Percentiles rank a stretch among this genome's conserved stretches.
Evolutionary conservation across 1,284 basidiomycete genomes (phyloP).

Genomic region (Ustilago trichophora): DNA sequence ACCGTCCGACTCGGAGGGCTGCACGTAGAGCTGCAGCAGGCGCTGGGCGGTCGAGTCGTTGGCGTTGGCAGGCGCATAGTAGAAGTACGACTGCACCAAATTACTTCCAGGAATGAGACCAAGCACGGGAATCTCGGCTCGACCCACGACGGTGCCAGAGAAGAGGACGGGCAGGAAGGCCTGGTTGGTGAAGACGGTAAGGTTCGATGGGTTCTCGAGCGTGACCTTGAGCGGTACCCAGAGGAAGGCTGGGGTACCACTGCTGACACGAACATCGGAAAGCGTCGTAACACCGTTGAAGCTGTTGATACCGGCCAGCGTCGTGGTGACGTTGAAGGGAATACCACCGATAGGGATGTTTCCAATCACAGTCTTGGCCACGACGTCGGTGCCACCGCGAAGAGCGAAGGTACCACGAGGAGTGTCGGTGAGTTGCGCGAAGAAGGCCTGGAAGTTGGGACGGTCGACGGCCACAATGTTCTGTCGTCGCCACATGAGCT

Average conservation of each 20-base stretch:
- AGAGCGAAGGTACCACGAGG: conserved; percentile 71
- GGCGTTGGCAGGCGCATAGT: conserved; percentile 74
- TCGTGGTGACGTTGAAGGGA: conserved; percentile 73
- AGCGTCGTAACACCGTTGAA: conserved; percentile 66
- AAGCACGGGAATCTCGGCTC: conserved; percentile 67
- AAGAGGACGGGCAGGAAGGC: conserved; percentile 74
- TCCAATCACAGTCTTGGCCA: conserved; percentile 75
- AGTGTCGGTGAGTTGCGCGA: conserved; percentile 73
- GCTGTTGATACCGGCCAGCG: conserved; percentile 70
- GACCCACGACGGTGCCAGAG: conserved; percentile 69
- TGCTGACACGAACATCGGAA: conserved; percentile 66
- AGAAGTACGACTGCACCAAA: conserved; percentile 73
- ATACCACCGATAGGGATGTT: conserved; percentile 76
- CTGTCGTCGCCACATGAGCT: conserved; percentile 70
- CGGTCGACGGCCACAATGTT: conserved; percentile 73
- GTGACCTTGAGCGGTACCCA: conserved; percentile 38
- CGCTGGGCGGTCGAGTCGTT: conserved; percentile 75
- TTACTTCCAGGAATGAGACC: conserved; percentile 74
- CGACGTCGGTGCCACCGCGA: conserved; percentile 73
- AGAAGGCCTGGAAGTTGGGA: conserved; percentile 72
- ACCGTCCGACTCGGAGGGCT: conserved; percentile 37
- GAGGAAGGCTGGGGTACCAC: conserved; percentile 44
- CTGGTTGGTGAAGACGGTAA: conserved; percentile 74
- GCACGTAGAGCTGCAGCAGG: conserved; percentile 61
- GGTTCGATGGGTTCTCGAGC: conserved; percentile 66